Conservation (phyloP, 2,329 filamentous ascomycete genomes). For the Thermothelomyces thermophilus region DNA sequence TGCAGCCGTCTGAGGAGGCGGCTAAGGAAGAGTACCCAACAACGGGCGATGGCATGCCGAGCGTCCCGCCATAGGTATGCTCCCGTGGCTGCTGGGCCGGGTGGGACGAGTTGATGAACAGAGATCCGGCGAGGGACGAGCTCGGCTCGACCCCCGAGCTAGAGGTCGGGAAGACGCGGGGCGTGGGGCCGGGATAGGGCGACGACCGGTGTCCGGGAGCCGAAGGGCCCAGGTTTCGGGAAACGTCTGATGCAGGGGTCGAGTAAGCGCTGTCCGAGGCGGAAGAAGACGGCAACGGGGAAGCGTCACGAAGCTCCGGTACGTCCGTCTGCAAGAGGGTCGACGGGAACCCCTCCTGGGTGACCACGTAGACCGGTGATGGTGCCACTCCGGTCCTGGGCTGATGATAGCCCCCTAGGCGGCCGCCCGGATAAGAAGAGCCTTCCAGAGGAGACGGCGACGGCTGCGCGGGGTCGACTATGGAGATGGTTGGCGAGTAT, state of each 20-base stretch:
- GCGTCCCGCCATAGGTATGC: slow-evolving; percentile 32
- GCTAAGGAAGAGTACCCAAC: slow-evolving; percentile 3
- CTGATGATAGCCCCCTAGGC: slow-evolving; percentile 22
- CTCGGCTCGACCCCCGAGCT: slow-evolving; percentile 25
- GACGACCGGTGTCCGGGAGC: slow-evolving; percentile 28
- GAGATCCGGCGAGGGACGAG: slow-evolving; percentile 23
- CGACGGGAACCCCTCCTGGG: slow-evolving; percentile 25
- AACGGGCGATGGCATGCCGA: slow-evolving; percentile 26
- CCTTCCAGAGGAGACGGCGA: slow-evolving; percentile 9
- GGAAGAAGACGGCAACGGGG: slow-evolving; percentile 40
- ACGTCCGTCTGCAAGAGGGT: slow-evolving; percentile 29
- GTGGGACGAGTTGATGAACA: slow-evolving; percentile 28
- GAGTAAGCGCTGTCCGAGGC: slow-evolving; percentile 44
- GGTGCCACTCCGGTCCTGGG: slow-evolving; percentile 26
- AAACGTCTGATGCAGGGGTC: slow-evolving; percentile 36
- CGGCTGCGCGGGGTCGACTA: slow-evolving; percentile 23
- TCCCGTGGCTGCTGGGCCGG: slow-evolving; percentile 23
- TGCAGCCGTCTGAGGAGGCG: slow-evolving; percentile 6
- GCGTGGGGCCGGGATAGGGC: slow-evolving; percentile 21
- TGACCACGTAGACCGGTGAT: slow-evolving; percentile 22
- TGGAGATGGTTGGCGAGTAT: slow-evolving; percentile 18
- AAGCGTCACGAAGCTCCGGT: slow-evolving; percentile 31
- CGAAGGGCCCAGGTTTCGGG: slow-evolving; percentile 23
- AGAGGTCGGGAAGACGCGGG: slow-evolving; percentile 16
- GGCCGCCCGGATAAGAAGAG: slow-evolving; percentile 19